These are phyloP conservation scores for Noccaea bulbosa DNA, from an alignment of 345 rosid species.

Conservation along the genomic window DNA sequence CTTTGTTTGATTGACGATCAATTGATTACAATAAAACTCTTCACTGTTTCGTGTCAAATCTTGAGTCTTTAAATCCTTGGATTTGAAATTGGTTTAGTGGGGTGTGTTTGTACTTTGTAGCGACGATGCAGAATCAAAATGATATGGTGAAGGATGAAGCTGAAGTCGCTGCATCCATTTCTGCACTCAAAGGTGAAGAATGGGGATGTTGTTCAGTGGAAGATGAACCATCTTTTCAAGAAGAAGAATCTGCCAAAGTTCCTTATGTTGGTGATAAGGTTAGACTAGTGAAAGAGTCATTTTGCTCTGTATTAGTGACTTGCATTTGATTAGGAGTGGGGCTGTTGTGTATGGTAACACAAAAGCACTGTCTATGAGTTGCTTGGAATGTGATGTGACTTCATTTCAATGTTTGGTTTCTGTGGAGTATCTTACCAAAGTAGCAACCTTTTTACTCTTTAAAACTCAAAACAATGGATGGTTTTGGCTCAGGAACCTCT, in stretches of 20 bases:
- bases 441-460: neutral
- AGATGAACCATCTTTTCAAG: constrained; percentile 61
- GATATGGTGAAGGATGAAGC: constrained; percentile 49
- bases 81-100: neutral
- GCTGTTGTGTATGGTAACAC: neutral
- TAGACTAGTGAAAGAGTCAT: too few relatives aligned
- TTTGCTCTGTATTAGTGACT: neutral
- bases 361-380: neutral
- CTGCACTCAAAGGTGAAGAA: constrained; percentile 44
- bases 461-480: neutral
- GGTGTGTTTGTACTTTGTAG: neutral
- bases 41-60: too few relatives aligned
- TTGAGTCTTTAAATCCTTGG: neutral
- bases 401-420: neutral
- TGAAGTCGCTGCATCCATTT: constrained; percentile 45
- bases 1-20: constrained; percentile 14
- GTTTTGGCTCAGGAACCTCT: constrained; percentile 70
- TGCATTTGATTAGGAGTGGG: constrained; percentile 10
- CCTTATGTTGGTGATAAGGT: constrained; percentile 91
- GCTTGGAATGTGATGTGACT: neutral
- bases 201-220: constrained; percentile 57
- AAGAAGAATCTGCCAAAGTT: constrained; percentile 63
- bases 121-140: constrained; percentile 59
- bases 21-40: neutral
- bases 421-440: neutral